phyloP scores from a whole-genome alignment of 371 early-diverging fungal genomes.

The Syncephalastrum contaminatum region DNA sequence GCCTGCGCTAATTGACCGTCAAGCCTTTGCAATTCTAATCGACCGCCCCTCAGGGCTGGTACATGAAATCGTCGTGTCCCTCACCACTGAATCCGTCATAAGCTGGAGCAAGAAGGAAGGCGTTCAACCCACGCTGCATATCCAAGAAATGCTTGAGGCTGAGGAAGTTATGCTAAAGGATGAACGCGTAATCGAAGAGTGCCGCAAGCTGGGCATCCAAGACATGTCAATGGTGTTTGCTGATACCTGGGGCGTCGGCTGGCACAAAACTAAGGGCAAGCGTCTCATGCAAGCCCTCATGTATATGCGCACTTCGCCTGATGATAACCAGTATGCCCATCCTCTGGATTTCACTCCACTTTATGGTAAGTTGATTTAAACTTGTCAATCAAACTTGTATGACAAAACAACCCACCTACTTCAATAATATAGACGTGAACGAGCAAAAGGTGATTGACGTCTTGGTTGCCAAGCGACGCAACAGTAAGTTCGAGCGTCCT shows the following conservation, averaged over 20 bases:
- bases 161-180: slow-evolving; percentile 34
- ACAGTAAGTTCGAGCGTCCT: slow-evolving; percentile 39
- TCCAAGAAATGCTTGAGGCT: slow-evolving; percentile 42
- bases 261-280: slow-evolving; percentile 27
- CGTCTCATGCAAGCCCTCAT: slow-evolving; percentile 44
- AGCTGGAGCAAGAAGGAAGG: slow-evolving; percentile 28
- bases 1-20: slow-evolving; percentile 29
- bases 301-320: slow-evolving; percentile 41
- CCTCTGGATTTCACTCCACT: slow-evolving; percentile 47
- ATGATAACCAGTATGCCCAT: slow-evolving; percentile 51
- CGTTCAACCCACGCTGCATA: slow-evolving; percentile 42
- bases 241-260: slow-evolving; percentile 49
- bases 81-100: slow-evolving; percentile 20
- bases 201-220: slow-evolving; percentile 34
- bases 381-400: background rate
- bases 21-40: slow-evolving; percentile 35
- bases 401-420: background rate
- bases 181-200: slow-evolving; percentile 31
- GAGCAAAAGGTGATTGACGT: slow-evolving; percentile 34
- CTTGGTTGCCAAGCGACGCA: slow-evolving; percentile 30
- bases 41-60: slow-evolving; percentile 36
- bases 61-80: slow-evolving; percentile 34
- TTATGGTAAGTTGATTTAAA: slow-evolving; percentile 24
- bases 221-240: slow-evolving; percentile 40
- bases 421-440: slow-evolving; percentile 25